Evolutionary conservation across 169 alveolate genomes (phyloP).

Genomic region (Neospora caninum): DNA sequence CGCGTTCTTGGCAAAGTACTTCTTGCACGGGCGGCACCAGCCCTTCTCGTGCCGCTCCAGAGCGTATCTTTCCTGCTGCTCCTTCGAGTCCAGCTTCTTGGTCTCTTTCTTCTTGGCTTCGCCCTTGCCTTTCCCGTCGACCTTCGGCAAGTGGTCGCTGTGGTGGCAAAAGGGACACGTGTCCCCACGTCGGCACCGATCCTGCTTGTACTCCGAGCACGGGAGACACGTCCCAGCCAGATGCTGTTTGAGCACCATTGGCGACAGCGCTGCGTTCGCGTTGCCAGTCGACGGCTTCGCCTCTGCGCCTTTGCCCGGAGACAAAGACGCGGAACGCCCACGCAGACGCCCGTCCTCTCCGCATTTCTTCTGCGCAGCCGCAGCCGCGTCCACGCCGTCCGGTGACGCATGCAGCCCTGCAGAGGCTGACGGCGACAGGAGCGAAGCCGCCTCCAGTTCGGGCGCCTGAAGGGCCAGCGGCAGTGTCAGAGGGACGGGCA

Average conservation of each 20-base stretch:
- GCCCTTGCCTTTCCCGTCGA: background rate
- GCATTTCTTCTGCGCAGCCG: background rate
- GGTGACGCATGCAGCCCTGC: background rate
- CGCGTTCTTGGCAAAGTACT: slow-evolving; percentile 32
- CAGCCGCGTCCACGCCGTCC: background rate
- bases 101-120: background rate
- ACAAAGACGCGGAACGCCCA: background rate
- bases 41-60: slow-evolving; percentile 48
- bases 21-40: slow-evolving; percentile 33
- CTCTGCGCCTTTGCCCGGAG: background rate
- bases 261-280: background rate
- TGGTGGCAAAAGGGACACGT: slow-evolving; percentile 33
- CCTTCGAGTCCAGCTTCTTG: slow-evolving; percentile 49
- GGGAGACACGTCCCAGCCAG: slow-evolving; percentile 48
- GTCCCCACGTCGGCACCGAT: background rate
- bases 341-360: background rate
- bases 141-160: background rate
- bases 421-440: background rate
- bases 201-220: slow-evolving; percentile 9
- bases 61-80: slow-evolving; percentile 39
- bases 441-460: background rate
- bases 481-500: background rate
- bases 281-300: background rate
- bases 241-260: slow-evolving; percentile 33
- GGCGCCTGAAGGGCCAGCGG: background rate